Percentiles rank a stretch among this genome's conserved stretches.
Evolutionary conservation across 208 protist species (phyloP).

Genomic region (Acanthamoeba sp.): DNA sequence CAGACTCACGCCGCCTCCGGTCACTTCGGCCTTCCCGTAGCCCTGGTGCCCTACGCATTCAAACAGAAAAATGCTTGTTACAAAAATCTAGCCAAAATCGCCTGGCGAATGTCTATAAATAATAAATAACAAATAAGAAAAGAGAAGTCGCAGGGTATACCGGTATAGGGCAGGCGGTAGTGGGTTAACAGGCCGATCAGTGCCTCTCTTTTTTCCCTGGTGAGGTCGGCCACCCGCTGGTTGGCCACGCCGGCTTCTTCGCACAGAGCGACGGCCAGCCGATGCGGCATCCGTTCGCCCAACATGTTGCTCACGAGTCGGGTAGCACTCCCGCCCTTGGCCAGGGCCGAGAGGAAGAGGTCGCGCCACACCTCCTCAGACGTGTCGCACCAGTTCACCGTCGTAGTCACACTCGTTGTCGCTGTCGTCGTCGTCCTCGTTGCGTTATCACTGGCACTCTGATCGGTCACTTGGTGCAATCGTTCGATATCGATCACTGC

Average conservation of each 20-base stretch:
- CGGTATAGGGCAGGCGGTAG: slow-evolving; percentile 17
- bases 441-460: neutral
- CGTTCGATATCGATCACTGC: slow-evolving; percentile 8
- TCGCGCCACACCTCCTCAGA: neutral
- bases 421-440: neutral
- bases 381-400: slow-evolving; percentile 55
- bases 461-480: neutral
- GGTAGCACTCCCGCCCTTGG: neutral
- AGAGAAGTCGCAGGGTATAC: too few relatives aligned
- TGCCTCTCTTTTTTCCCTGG: neutral
- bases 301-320: slow-evolving; percentile 42
- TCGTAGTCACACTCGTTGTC: too few relatives aligned
- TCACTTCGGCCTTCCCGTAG: slow-evolving; percentile 74
- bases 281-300: slow-evolving; percentile 16
- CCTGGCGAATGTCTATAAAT: too few relatives aligned
- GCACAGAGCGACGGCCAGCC: slow-evolving; percentile 35
- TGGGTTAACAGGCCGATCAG: neutral
- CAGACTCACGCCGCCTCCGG: slow-evolving; percentile 68
- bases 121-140: too few relatives aligned
- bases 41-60: slow-evolving; percentile 55
- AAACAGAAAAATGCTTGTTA: too few relatives aligned
- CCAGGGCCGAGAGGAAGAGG: neutral
- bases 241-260: neutral
- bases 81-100: too few relatives aligned
- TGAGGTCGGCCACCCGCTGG: neutral